phyloP scores from a whole-genome alignment of 179 eudicot species.

The Beta lomatogona region DNA sequence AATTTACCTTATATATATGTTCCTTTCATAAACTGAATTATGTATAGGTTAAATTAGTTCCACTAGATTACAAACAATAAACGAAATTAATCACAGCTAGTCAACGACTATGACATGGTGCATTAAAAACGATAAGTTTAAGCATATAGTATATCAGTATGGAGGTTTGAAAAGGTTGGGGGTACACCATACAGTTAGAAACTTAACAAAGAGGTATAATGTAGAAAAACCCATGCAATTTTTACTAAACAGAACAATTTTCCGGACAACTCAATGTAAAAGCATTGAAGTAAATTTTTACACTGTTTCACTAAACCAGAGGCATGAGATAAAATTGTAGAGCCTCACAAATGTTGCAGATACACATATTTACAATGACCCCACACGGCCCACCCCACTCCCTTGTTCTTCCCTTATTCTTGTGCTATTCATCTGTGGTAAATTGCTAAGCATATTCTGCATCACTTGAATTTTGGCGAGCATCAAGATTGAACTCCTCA shows the following conservation, averaged over 20 bases:
- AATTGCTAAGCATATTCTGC: constrained; percentile 35
- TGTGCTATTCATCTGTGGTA: neutral
- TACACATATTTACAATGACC: constrained; percentile 10
- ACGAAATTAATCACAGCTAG: too few species aligned
- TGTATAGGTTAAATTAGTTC: too few species aligned
- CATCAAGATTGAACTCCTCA: constrained; percentile 32
- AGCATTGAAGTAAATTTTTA: neutral
- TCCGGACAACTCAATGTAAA: neutral
- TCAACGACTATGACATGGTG: too few species aligned
- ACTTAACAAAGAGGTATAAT: too few species aligned
- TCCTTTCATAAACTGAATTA: too few species aligned
- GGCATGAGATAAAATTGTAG: neutral
- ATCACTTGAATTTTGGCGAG: constrained; percentile 37
- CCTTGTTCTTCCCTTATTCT: neutral
- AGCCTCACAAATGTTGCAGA: neutral
- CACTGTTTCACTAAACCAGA: neutral
- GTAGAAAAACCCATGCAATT: neutral
- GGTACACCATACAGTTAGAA: too few species aligned
- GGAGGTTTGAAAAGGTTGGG: too few species aligned
- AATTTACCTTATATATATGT: too few species aligned
- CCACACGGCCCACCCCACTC: too few species aligned
- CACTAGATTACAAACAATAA: too few species aligned
- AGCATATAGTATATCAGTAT: too few species aligned
- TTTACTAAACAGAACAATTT: neutral
- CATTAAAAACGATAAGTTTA: too few species aligned